Evolutionary conservation across 169 alveolate genomes (phyloP).

Genomic region (Plasmodium billcollinsi): DNA sequence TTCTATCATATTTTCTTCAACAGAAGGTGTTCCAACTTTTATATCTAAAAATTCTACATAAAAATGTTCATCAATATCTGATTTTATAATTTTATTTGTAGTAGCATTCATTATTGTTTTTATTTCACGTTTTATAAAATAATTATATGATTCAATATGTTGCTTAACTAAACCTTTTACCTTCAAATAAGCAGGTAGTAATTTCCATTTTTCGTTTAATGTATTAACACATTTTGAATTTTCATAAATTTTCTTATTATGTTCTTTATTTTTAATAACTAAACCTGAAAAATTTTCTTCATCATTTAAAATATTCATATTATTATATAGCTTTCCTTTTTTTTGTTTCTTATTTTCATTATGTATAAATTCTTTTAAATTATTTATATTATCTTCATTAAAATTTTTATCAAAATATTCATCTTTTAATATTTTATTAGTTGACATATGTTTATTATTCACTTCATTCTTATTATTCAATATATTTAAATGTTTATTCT

Average conservation of each 20-base stretch:
- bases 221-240: slow-evolving; percentile 65
- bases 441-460: no score
- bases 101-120: slow-evolving; percentile 94
- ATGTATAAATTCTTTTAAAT: neutral
- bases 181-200: slow-evolving; percentile 94
- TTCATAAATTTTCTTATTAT: slow-evolving; percentile 56
- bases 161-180: slow-evolving; percentile 95
- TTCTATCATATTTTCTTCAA: slow-evolving; percentile 90
- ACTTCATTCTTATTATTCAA: no score
- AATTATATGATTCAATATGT: slow-evolving; percentile 96
- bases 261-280: slow-evolving; percentile 29
- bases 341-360: neutral
- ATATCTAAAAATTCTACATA: slow-evolving; percentile 92
- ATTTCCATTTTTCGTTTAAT: slow-evolving; percentile 94
- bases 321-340: neutral
- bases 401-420: neutral
- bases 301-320: neutral
- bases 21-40: slow-evolving; percentile 91
- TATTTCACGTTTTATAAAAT: slow-evolving; percentile 93
- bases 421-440: slow-evolving; percentile 1
- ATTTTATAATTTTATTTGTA: slow-evolving; percentile 89
- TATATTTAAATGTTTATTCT: no score
- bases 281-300: slow-evolving; percentile 19
- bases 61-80: slow-evolving; percentile 91
- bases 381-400: neutral